Conservation (phyloP, 192 early-diverging fungal genomes). For the Backusella sp. region DNA sequence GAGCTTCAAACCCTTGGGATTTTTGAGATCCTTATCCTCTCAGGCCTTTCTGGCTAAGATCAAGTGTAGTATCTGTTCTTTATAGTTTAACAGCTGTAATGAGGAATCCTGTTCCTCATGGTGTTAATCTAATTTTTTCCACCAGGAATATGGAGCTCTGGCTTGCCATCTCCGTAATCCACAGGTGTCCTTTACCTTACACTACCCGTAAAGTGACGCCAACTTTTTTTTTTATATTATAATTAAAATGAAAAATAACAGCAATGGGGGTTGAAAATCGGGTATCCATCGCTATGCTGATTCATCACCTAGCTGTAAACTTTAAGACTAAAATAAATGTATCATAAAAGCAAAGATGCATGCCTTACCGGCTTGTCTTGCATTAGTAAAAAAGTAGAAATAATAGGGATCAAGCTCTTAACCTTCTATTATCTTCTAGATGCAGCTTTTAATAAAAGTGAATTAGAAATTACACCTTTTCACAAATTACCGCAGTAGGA, state of each 20-base stretch:
- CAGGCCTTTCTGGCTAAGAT: conserved; percentile 82
- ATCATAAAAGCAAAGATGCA: too few relatives aligned
- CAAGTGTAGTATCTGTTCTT: conserved; percentile 91
- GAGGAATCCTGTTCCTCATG: conserved; percentile 33
- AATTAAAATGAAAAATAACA: conserved; percentile 12
- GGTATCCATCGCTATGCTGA: background rate
- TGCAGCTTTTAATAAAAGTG: too few relatives aligned
- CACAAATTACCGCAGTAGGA: too few relatives aligned
- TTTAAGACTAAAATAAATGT: too few relatives aligned
- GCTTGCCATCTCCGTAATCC: conserved; percentile 40
- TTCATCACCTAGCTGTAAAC: background rate
- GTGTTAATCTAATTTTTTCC: conserved; percentile 63
- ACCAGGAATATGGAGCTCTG: conserved; percentile 39
- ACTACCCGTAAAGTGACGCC: conserved; percentile 60
- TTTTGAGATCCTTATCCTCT: conserved; percentile 48
- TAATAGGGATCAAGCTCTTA: too few relatives aligned
- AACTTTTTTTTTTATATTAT: background rate
- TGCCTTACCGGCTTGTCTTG: too few relatives aligned
- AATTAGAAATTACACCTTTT: too few relatives aligned
- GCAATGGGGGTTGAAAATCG: background rate
- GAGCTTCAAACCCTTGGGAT: background rate
- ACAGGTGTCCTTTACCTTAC: conserved; percentile 64
- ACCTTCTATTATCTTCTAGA: too few relatives aligned
- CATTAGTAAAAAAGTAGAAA: too few relatives aligned
- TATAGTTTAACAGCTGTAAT: conserved; percentile 65